These are phyloP conservation scores for Boeremia exigua DNA, from an alignment of 2,329 filamentous ascomycete species.

Conservation along the genomic window DNA sequence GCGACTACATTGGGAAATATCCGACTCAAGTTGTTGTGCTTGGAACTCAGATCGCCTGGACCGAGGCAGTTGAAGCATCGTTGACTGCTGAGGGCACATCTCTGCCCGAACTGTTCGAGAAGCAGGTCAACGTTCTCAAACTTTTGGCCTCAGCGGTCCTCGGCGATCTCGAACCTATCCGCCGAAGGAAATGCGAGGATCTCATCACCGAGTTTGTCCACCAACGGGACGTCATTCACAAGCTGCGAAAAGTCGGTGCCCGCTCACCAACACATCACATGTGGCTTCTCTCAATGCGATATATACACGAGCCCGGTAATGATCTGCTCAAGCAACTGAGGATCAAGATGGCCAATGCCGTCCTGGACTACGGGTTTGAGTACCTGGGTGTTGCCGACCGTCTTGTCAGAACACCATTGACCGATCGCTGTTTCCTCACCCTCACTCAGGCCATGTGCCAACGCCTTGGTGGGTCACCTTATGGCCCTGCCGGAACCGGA, in stretches of 20 bases:
- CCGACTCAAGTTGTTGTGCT: slow-evolving; percentile 96
- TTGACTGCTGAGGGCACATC: slow-evolving; percentile 73
- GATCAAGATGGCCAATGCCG: slow-evolving; percentile 96
- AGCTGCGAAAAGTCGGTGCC: slow-evolving; percentile 78
- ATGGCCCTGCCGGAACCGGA: slow-evolving; percentile 95
- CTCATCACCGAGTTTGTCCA: slow-evolving; percentile 99
- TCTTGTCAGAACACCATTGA: slow-evolving; percentile 94
- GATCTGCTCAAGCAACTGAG: slow-evolving; percentile 81
- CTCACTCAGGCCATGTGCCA: slow-evolving; percentile 96
- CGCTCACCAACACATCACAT: slow-evolving; percentile 79
- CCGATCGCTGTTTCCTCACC: slow-evolving; percentile 97
- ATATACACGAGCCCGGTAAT: slow-evolving; percentile 83
- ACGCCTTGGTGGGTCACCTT: slow-evolving; percentile 92
- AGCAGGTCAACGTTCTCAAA: slow-evolving; percentile 83
- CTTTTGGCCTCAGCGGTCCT: slow-evolving; percentile 88
- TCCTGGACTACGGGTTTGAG: slow-evolving; percentile 95
- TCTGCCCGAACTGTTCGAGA: slow-evolving; percentile 75
- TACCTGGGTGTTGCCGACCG: slow-evolving; percentile 96
- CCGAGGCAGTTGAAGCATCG: slow-evolving; percentile 79
- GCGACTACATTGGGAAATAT: slow-evolving; percentile 80
- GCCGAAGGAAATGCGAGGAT: slow-evolving; percentile 96
- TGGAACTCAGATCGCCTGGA: slow-evolving; percentile 93
- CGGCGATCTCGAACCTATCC: slow-evolving; percentile 83
- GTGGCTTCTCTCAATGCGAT: slow-evolving; percentile 97
- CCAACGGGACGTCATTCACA: slow-evolving; percentile 91